Percentiles rank a stretch among this genome's conserved stretches.
These are phyloP conservation scores for Moricandia arvensis DNA, from an alignment of 345 rosid genomes.

Conservation along the genomic window DNA sequence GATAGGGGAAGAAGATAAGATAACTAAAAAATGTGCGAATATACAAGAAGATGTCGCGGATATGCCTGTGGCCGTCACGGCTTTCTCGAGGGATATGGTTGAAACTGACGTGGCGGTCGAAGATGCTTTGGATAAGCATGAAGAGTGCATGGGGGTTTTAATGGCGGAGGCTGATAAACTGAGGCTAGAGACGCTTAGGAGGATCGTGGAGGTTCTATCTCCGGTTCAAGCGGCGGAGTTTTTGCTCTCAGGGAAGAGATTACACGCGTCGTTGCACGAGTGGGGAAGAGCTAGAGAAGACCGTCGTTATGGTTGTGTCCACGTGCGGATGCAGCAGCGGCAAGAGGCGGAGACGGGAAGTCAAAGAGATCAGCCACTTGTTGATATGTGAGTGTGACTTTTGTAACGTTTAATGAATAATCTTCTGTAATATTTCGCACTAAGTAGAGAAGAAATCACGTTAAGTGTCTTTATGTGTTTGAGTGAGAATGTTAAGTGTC, in stretches of 20 bases:
- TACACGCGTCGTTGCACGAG: conserved; percentile 41
- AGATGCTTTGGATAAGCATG: conserved; percentile 30
- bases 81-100: conserved; percentile 4
- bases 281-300: conserved; percentile 46
- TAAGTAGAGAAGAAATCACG: neutral
- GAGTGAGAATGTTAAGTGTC: neutral
- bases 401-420: neutral
- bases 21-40: conserved; percentile 27
- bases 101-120: conserved; percentile 18
- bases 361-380: conserved; percentile 18
- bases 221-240: conserved; percentile 48
- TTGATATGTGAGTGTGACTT: neutral
- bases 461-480: neutral
- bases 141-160: conserved; percentile 28
- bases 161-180: conserved; percentile 43
- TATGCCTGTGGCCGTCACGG: conserved; percentile 34
- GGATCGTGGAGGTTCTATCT: conserved; percentile 29
- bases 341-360: neutral
- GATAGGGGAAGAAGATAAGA: conserved; percentile 38
- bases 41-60: conserved; percentile 53
- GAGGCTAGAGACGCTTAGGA: conserved; percentile 41
- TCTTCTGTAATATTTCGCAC: neutral
- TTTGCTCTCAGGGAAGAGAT: conserved; percentile 42
- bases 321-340: neutral
- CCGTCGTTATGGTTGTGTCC: conserved; percentile 13